Base-by-base conservation (phyloP, 495 filamentous ascomycete species). In the Parachaetomium inaequale region DNA sequence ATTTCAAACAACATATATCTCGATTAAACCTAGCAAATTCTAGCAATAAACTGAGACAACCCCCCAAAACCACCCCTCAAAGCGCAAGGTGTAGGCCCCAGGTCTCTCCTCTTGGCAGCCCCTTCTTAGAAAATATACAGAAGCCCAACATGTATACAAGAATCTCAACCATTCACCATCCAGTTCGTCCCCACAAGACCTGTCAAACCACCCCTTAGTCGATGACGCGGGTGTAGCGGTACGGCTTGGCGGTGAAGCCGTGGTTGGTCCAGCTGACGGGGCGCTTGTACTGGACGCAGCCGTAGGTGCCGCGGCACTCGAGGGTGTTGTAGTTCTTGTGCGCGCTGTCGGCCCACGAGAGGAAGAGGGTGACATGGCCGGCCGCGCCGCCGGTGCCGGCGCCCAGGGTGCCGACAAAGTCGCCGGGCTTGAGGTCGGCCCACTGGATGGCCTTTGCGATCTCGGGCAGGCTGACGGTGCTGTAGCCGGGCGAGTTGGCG, bases 341-440 rank as follows among this genome's bases (percentile, higher is more conserved):
- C 0, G 31, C 25, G 10, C 4, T 14, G 23, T 58, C 55, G 25
- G 38, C 55, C 61, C 61, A 63, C 17, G 45, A 53, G 31, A 45
- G 46, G 47, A 63, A 63, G 0, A 63, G 46, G 0, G 23, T 29
- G 19, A 63, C 61, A 28, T 63, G 61, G 25, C 61, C 61, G 12
- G 6, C 46, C 3, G 43, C 54, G 14, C 61, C 61, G 29, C 34
- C 61, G 12, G 61, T 63, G 25, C 61, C 61, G 1, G 12, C 28
- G n/a, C 61, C 61, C 11, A 63, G 47, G 17, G 61, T 63, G 34
- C 61, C 61, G 21, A 63, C 61, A 28, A 58, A 58, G 47, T 63
- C 55, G 17, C 61, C 61, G 4, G 54, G 45, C 55, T 46, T 52
- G 19, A 63, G 36, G 11, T 58, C 52, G 0, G n/a, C 11, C 54